phyloP scores from a whole-genome alignment of 1,284 basidiomycete species.

The Cutaneotrichosporon spelunceum region DNA sequence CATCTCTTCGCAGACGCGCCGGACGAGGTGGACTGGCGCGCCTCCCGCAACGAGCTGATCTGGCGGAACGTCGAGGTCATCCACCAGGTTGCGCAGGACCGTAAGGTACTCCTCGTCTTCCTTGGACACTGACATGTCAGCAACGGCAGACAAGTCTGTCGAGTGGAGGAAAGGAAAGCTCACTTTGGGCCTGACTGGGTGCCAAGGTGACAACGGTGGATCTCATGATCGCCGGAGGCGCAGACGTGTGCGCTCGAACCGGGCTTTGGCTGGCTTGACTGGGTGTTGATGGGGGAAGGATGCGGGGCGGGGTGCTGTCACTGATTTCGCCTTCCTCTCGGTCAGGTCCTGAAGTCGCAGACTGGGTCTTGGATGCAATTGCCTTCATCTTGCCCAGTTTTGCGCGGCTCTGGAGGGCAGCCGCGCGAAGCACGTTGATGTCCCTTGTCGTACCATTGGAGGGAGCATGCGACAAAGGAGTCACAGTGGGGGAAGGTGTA shows the following conservation, averaged over 20 bases:
- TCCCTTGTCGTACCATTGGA: constrained; percentile 1
- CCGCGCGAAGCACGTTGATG: constrained; percentile 17
- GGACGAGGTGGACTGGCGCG: constrained; percentile 34
- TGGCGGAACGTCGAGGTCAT: constrained; percentile 32
- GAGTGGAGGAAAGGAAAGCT: background rate
- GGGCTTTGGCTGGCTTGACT: background rate
- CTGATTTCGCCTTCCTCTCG: constrained; percentile 24
- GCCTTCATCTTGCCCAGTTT: constrained; percentile 1
- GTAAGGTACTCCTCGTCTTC: constrained; percentile 38
- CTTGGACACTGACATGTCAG: constrained; percentile 26
- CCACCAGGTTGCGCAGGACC: constrained; percentile 36
- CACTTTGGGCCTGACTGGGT: constrained; percentile 6
- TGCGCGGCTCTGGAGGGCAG: constrained; percentile 11
- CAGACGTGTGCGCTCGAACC: background rate
- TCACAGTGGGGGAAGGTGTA: background rate
- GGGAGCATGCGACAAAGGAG: background rate
- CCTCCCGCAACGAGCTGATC: constrained; percentile 35
- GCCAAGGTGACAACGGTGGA: constrained; percentile 19
- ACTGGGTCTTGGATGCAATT: background rate
- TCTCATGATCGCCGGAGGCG: constrained; percentile 12
- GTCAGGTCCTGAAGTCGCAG: background rate
- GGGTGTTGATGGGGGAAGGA: background rate
- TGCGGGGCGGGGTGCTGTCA: constrained; percentile 3
- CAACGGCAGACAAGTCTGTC: background rate
- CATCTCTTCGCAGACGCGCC: constrained; percentile 39